A percentile compares a stretch with the other conserved stretches of the same genome.
Evolutionary conservation across 116 monocot species (phyloP).

Genomic region (Zostera marina): DNA sequence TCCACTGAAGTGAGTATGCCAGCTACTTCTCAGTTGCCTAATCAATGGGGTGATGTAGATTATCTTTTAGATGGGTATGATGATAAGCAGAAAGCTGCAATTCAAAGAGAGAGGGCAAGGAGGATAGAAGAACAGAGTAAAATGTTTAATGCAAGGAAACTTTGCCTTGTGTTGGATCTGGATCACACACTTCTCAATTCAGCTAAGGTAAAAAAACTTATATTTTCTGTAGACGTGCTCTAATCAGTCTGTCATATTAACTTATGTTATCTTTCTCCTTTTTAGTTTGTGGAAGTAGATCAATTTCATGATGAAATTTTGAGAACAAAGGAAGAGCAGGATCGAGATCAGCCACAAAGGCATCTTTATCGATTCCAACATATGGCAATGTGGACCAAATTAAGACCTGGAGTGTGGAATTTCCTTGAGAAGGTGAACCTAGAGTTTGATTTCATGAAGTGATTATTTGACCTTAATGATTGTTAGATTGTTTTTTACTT

Average conservation of each 20-base stretch:
- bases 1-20: constrained; percentile 13
- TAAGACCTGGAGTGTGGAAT: constrained; percentile 92
- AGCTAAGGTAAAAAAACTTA: constrained; percentile 55
- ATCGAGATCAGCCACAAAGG: constrained; percentile 39
- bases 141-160: constrained; percentile 78
- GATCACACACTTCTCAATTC: constrained; percentile 99
- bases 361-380: constrained; percentile 77
- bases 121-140: constrained; percentile 89
- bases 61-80: constrained; percentile 91
- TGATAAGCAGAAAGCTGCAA: constrained; percentile 69
- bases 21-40: constrained; percentile 11
- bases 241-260: background rate
- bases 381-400: constrained; percentile 98
- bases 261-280: background rate
- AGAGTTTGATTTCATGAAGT: background rate
- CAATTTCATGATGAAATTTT: constrained; percentile 72
- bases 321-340: constrained; percentile 75
- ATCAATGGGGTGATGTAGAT: constrained; percentile 67
- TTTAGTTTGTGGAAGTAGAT: constrained; percentile 80
- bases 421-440: constrained; percentile 72
- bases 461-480: background rate
- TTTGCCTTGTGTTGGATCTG: constrained; percentile 87
- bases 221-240: constrained; percentile 3
- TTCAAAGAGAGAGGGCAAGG: constrained; percentile 87
- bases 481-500: background rate